Conservation (phyloP, 768 basidiomycete genomes). For the Scleroderma bovista region DNA sequence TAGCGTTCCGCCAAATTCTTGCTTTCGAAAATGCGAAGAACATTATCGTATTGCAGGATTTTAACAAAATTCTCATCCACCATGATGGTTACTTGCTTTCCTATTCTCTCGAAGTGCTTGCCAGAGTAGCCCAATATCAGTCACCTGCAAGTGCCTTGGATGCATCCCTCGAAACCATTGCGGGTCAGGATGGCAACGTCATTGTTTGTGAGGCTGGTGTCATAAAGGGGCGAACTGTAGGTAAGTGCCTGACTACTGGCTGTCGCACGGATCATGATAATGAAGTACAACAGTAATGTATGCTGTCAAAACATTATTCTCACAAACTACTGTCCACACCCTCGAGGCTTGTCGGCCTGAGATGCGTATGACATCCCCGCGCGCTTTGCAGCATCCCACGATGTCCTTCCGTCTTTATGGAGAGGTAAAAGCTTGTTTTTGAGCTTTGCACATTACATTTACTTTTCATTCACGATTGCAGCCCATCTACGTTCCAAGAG, state of each 20-base stretch:
- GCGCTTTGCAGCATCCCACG: conserved; percentile 19
- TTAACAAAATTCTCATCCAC: conserved; percentile 66
- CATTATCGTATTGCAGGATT: conserved; percentile 53
- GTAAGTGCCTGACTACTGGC: conserved; percentile 34
- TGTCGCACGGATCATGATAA: conserved; percentile 4
- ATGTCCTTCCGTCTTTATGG: conserved; percentile 59
- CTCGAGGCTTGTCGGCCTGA: conserved; percentile 51
- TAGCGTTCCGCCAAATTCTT: conserved; percentile 61
- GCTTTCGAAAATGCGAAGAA: conserved; percentile 42
- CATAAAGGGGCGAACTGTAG: conserved; percentile 47
- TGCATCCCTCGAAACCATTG: conserved; percentile 57
- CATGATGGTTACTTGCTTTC: conserved; percentile 51
- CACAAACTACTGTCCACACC: conserved; percentile 56
- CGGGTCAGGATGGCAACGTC: conserved; percentile 48
- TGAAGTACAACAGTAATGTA: conserved; percentile 51
- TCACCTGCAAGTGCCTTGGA: conserved; percentile 42
- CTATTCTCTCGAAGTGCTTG: conserved; percentile 69
- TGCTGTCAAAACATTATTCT: conserved; percentile 47
- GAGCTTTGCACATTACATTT: conserved; percentile 1
- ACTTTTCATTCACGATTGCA: conserved; percentile 20
- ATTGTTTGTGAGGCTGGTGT: conserved; percentile 56
- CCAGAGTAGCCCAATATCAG: conserved; percentile 49
- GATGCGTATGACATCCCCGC: conserved; percentile 30
- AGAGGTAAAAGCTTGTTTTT: conserved; percentile 41
- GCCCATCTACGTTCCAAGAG: conserved; percentile 68